A percentile compares a stretch with the other conserved stretches of the same genome.
Evolutionary conservation across 805 yeast genomes (phyloP).

Genomic region (Candida coleopterorum): DNA sequence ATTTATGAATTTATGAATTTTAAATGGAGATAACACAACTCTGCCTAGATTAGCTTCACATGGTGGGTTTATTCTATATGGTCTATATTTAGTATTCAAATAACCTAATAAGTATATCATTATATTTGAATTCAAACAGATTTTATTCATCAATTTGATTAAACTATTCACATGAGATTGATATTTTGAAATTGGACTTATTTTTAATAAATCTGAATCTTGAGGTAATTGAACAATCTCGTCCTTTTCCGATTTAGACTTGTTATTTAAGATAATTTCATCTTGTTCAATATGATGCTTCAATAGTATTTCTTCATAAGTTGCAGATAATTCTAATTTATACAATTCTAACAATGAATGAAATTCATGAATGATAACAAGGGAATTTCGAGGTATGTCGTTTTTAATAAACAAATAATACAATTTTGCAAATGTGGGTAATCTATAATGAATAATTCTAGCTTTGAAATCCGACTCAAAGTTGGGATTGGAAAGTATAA

Average conservation of each 20-base stretch:
- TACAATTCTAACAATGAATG: slow-evolving; percentile 35
- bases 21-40: slow-evolving; percentile 13
- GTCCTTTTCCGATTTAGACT: slow-evolving; percentile 12
- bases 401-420: slow-evolving; percentile 16
- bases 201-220: slow-evolving; percentile 22
- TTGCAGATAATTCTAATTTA: slow-evolving; percentile 26
- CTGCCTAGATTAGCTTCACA: slow-evolving; percentile 9
- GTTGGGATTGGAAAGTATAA: slow-evolving; percentile 15
- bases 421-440: slow-evolving; percentile 25
- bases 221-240: slow-evolving; percentile 27
- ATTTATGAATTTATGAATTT: slow-evolving; percentile 4
- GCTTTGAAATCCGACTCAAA: slow-evolving; percentile 20
- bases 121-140: slow-evolving; percentile 19
- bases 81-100: slow-evolving; percentile 24
- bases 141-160: slow-evolving; percentile 20
- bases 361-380: slow-evolving; percentile 26
- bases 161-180: slow-evolving; percentile 26
- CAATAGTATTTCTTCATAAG: slow-evolving; percentile 30
- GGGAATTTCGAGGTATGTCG: slow-evolving; percentile 9
- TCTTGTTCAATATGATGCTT: slow-evolving; percentile 28
- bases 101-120: slow-evolving; percentile 27
- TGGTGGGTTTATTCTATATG: slow-evolving; percentile 5
- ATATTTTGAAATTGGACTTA: slow-evolving; percentile 27
- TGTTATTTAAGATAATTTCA: slow-evolving; percentile 15
- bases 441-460: slow-evolving; percentile 10